Conservation (phyloP, 2,329 filamentous ascomycete species). For the Alternaria hordeiaustralica region DNA sequence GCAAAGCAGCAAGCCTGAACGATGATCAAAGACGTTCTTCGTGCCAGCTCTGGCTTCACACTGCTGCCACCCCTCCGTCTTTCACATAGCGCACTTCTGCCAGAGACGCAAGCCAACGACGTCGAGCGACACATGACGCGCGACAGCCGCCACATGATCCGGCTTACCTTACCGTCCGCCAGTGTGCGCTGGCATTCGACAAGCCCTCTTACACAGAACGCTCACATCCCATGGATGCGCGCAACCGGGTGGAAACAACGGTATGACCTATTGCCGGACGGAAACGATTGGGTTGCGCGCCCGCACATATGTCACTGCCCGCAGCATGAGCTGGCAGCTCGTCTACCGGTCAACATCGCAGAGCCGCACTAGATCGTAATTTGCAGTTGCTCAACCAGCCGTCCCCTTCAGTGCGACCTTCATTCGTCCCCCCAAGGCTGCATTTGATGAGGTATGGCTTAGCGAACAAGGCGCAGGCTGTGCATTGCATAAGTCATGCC, state of each 20-base stretch:
- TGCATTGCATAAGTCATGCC: conserved; percentile 29
- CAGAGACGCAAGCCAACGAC: background rate
- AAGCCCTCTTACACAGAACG: conserved; percentile 12
- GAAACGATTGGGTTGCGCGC: conserved; percentile 44
- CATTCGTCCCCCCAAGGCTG: conserved; percentile 26
- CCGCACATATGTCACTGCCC: conserved; percentile 19
- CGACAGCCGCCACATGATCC: conserved; percentile 1
- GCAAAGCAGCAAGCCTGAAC: background rate
- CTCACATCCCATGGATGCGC: conserved; percentile 13
- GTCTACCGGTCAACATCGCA: conserved; percentile 41
- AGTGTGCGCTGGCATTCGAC: conserved; percentile 35
- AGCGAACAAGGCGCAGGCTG: conserved; percentile 46
- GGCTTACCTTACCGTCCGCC: conserved; percentile 10
- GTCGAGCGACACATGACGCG: background rate
- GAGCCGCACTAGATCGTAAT: conserved; percentile 39
- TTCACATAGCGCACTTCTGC: background rate
- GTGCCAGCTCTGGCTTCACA: background rate
- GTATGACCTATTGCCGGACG: conserved; percentile 21
- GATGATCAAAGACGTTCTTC: background rate
- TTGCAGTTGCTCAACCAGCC: conserved; percentile 15
- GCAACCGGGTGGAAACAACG: conserved; percentile 16
- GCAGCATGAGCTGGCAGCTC: conserved; percentile 24
- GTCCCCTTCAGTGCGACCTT: conserved; percentile 23
- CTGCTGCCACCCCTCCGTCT: background rate
- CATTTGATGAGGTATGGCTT: conserved; percentile 27